Conservation (phyloP, 2,329 filamentous ascomycete species). For the Helotiales sp. region DNA sequence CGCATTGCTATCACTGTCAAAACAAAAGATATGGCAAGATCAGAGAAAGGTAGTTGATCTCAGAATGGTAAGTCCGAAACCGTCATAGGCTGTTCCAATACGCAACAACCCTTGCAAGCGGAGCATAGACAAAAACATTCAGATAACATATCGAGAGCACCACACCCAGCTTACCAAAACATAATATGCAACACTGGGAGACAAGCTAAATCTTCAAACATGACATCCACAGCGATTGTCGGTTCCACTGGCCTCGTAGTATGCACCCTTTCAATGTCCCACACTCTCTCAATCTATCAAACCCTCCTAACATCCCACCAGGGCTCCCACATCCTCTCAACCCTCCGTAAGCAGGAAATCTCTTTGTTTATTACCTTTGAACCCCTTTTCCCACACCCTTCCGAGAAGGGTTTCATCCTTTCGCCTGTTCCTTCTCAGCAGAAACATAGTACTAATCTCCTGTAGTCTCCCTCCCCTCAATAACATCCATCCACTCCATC, state of each 20-base stretch:
- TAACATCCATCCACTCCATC: conserved; percentile 57
- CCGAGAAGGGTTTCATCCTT: no score
- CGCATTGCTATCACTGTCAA: no score
- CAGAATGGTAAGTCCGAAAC: not conserved
- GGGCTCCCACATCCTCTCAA: conserved; percentile 72
- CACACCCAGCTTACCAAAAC: not conserved
- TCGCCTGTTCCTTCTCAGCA: no score
- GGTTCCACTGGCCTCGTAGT: conserved; percentile 51
- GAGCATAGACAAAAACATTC: not conserved
- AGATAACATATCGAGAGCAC: not conserved
- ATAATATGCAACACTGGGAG: not conserved
- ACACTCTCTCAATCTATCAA: not conserved
- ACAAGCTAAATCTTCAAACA: conserved; percentile 23
- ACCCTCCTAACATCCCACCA: conserved; percentile 12
- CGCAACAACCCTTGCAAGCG: not conserved
- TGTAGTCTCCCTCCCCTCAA: conserved; percentile 52
- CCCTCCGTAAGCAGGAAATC: no score
- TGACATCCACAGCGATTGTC: conserved; percentile 45
- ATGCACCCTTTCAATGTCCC: conserved; percentile 34
- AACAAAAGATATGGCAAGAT: no score
- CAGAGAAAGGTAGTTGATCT: not conserved
- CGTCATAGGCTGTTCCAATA: not conserved
- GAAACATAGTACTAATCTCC: no score
- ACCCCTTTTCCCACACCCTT: no score
- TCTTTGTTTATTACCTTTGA: no score